Conservation (phyloP, 1,284 basidiomycete species). For the Cronartium quercuum region DNA sequence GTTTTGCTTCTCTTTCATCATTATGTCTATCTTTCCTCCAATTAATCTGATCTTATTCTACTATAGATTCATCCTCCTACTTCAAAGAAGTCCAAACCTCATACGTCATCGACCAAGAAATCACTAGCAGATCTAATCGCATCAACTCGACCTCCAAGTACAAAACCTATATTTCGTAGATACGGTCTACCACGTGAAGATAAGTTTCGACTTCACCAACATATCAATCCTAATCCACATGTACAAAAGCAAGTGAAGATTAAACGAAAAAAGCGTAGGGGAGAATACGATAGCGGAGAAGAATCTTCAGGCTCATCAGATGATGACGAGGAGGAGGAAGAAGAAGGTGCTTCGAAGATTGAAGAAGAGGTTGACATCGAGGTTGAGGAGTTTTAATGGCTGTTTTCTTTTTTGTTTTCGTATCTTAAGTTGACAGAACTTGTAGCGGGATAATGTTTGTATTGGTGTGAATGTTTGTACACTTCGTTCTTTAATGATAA, state of each 20-base stretch:
- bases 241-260: conserved; percentile 37
- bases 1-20: no score
- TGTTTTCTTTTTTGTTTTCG: neutral
- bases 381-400: conserved; percentile 2
- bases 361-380: conserved; percentile 40
- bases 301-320: conserved; percentile 40
- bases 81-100: no score
- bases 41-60: no score
- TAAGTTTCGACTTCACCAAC: conserved; percentile 15
- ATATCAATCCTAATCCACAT: conserved; percentile 35
- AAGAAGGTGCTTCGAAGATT: conserved; percentile 38
- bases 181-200: conserved; percentile 32
- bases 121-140: neutral
- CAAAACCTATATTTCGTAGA: neutral
- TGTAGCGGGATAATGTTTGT: no score
- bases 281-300: conserved; percentile 37
- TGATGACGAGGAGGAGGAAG: conserved; percentile 40
- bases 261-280: conserved; percentile 18
- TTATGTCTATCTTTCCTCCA: no score
- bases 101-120: neutral
- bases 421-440: neutral
- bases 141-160: neutral
- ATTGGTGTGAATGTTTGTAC: neutral
- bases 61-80: no score
- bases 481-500: neutral